These are phyloP conservation scores for Incumbomyces lentus DNA, from an alignment of 2,329 filamentous ascomycete genomes.

Conservation along the genomic window DNA sequence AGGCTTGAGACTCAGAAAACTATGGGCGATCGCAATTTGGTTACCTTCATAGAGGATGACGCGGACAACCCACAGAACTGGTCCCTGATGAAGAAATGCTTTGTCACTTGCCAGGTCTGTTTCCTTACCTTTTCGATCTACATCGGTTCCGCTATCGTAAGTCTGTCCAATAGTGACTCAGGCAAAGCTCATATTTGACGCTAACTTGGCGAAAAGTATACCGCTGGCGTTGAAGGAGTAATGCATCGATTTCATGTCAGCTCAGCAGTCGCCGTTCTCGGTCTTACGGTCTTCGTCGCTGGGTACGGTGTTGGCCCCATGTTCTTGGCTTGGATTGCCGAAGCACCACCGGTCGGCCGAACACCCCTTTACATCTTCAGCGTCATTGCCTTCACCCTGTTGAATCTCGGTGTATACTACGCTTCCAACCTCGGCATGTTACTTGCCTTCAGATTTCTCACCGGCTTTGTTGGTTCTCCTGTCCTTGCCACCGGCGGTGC, in stretches of 20 bases:
- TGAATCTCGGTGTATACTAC: conserved; percentile 40
- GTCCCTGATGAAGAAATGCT: conserved; percentile 33
- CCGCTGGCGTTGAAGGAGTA: conserved; percentile 33
- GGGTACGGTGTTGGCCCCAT: conserved; percentile 39
- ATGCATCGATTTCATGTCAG: conserved; percentile 35
- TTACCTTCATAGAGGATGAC: conserved; percentile 12
- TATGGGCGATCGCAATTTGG: conserved; percentile 19
- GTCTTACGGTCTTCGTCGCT: conserved; percentile 41
- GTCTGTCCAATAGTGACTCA: too few relatives aligned
- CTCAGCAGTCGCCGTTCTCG: conserved; percentile 37
- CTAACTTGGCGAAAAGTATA: too few relatives aligned
- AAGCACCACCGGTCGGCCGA: conserved; percentile 41
- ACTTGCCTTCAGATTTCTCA: conserved; percentile 42
- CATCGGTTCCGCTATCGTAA: conserved; percentile 41
- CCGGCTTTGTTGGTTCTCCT: conserved; percentile 41
- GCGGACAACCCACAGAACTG: conserved; percentile 38
- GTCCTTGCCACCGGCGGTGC: conserved; percentile 38
- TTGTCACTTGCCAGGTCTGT: conserved; percentile 38
- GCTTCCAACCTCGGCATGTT: conserved; percentile 44
- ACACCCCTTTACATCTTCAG: conserved; percentile 41
- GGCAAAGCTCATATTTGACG: too few relatives aligned
- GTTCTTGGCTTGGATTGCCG: conserved; percentile 36
- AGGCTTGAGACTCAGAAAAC: background rate
- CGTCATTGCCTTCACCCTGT: conserved; percentile 38
- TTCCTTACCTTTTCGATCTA: conserved; percentile 43